These are phyloP conservation scores for Arthrocladium fulminans DNA, from an alignment of 2,329 filamentous ascomycete species.

Conservation along the genomic window DNA sequence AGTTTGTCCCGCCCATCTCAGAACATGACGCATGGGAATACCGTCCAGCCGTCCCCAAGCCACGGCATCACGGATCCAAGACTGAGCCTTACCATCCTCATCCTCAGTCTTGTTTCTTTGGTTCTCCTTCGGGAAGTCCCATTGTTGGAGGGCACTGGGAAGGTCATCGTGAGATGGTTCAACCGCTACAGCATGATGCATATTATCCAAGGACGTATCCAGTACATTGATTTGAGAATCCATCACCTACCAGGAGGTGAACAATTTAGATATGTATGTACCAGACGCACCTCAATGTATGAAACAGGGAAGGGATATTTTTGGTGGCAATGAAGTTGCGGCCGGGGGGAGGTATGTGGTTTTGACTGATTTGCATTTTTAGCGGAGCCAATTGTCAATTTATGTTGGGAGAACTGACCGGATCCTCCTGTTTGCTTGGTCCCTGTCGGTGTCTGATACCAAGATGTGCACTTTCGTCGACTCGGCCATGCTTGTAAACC, in stretches of 20 bases:
- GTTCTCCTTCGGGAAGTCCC: neutral
- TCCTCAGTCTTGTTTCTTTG: conserved; percentile 1
- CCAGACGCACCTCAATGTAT: conserved; percentile 5
- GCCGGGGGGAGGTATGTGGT: too few species aligned
- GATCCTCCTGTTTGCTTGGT: too few species aligned
- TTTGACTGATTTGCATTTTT: neutral
- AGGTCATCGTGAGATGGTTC: conserved; percentile 3
- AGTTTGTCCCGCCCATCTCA: neutral
- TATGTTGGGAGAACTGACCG: too few species aligned
- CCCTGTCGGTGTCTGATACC: neutral
- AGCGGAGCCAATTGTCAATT: too few species aligned
- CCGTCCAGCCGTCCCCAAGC: neutral
- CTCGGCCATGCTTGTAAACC: too few species aligned
- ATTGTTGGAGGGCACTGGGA: neutral
- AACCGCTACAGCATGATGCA: conserved; percentile 6
- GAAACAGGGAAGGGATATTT: conserved; percentile 3
- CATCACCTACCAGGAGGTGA: neutral
- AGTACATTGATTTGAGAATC: conserved; percentile 7
- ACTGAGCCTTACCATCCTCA: conserved; percentile 2
- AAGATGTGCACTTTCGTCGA: neutral
- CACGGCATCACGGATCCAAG: neutral
- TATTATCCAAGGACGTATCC: conserved; percentile 5
- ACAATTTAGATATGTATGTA: neutral
- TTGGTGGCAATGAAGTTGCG: too few species aligned
- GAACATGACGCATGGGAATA: neutral